Base-by-base conservation (phyloP, 1,139 yeast genomes). In the Hyphopichia fennica region DNA sequence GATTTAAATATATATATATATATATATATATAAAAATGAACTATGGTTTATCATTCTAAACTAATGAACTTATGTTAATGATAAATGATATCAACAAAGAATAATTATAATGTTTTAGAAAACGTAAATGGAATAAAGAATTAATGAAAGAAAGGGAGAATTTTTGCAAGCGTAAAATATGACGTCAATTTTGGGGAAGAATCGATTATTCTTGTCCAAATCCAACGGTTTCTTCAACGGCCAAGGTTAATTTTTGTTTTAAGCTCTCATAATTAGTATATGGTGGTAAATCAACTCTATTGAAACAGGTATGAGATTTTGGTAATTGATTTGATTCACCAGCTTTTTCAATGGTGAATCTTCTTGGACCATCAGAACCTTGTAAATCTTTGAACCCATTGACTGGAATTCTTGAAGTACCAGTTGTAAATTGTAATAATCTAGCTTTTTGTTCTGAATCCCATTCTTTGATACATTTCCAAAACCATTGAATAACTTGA, bases 291-390 rank as follows among this genome's bases (percentile, higher is more conserved):
- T 89, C 96, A 44, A 89, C 95, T 68, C 96, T 83, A 71, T 89
- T 89, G 76, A 89, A 89, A 75, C 96, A 89, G 10, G 96, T 89
- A 63, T 95, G 99, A 20, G 96, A 87, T 65, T 93, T 93, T 38
- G 99, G 99, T 56, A 93, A 77, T 69, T 91, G 96, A 57, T 84
- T 84, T 31, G 87, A 63, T 62, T 93, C 98, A 45, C 99, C 99
- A 6, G 98, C 97, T 66, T 90, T 91, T 66, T 95, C 99, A 64
- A 93, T 91, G 7, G 99, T 93, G 64, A 95, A 95, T 60, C 98
- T 81, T 75, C 99, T 87, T 41, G 99, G 99, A 45, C 99, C 99
- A 69, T 93, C 99, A 17, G 96, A 87, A 50, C 99, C 99, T 69
- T 93, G 99, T 55, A 93, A 76, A 68, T 93, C 99, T 67, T 93